phyloP scores from a whole-genome alignment of 1,284 basidiomycete species.

The Kwoniella shivajii region DNA sequence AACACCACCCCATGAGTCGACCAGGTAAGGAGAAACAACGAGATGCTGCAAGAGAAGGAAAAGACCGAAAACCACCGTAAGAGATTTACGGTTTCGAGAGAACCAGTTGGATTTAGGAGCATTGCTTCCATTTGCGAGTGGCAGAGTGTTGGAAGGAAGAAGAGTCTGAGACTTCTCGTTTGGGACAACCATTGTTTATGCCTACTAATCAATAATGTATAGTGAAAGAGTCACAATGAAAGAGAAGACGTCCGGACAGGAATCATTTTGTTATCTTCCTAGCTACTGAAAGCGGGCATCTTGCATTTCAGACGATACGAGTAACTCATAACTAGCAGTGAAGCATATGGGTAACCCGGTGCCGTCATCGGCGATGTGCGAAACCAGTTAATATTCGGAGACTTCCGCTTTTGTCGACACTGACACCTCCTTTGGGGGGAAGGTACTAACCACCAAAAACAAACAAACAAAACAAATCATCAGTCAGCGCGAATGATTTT shows the following conservation, averaged over 20 bases:
- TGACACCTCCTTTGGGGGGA: too few relatives aligned
- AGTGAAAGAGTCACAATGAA: too few relatives aligned
- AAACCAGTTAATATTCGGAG: neutral
- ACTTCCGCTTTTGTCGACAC: neutral
- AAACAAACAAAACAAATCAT: too few relatives aligned
- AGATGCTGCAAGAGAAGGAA: conserved; percentile 4
- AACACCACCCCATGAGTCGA: neutral
- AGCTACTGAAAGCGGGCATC: too few relatives aligned
- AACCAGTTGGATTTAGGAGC: neutral
- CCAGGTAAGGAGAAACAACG: neutral
- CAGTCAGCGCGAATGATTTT: conserved; percentile 1
- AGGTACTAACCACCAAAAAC: too few relatives aligned
- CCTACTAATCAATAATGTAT: too few relatives aligned
- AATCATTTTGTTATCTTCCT: too few relatives aligned
- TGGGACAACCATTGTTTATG: neutral
- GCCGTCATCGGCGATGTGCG: conserved; percentile 1
- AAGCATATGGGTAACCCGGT: neutral
- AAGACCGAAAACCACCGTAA: neutral
- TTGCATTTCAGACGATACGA: too few relatives aligned
- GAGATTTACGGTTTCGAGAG: conserved; percentile 1
- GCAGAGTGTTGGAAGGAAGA: neutral
- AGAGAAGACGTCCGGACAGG: too few relatives aligned
- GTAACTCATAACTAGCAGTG: too few relatives aligned
- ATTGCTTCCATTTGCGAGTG: neutral
- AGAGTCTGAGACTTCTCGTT: conserved; percentile 6